phyloP scores from a whole-genome alignment of 805 yeast species.

The Metschnikowia hibisci region DNA sequence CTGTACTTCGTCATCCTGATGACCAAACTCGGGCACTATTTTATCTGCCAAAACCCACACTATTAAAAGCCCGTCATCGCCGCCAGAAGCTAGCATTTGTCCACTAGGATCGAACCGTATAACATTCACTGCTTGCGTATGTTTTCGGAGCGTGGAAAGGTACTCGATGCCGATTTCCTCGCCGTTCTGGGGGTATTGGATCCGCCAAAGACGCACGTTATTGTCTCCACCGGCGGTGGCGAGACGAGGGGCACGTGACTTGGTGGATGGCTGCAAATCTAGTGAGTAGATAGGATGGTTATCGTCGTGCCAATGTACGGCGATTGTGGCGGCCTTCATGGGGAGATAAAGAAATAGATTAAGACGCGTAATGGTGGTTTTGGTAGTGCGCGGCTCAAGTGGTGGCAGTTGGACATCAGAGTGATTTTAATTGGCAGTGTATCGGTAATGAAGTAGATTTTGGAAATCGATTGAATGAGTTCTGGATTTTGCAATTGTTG shows the following conservation, averaged over 20 bases:
- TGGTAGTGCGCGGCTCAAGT: no score
- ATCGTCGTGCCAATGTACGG: constrained; percentile 73
- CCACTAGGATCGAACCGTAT: constrained; percentile 78
- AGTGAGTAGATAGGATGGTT: constrained; percentile 70
- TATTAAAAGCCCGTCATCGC: constrained; percentile 89
- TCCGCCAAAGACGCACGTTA: constrained; percentile 63
- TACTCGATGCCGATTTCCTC: constrained; percentile 52
- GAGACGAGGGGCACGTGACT: constrained; percentile 38
- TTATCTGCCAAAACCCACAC: constrained; percentile 67
- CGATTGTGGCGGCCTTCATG: constrained; percentile 44
- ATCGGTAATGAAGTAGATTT: no score
- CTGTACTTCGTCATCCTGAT: constrained; percentile 46
- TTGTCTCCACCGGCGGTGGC: constrained; percentile 96
- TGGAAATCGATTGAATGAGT: no score
- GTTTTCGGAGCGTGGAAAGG: constrained; percentile 76
- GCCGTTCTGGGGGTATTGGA: constrained; percentile 8
- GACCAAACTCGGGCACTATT: constrained; percentile 58
- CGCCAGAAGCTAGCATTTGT: constrained; percentile 75
- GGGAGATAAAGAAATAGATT: no score
- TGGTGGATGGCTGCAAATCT: constrained; percentile 50
- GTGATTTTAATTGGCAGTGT: no score
- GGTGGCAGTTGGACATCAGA: no score
- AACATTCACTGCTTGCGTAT: constrained; percentile 91
- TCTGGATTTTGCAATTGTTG: no score
- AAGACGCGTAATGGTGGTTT: no score